Evolutionary conservation across 1,284 basidiomycete species (phyloP).

Genomic region (Rhodofomes roseus): DNA sequence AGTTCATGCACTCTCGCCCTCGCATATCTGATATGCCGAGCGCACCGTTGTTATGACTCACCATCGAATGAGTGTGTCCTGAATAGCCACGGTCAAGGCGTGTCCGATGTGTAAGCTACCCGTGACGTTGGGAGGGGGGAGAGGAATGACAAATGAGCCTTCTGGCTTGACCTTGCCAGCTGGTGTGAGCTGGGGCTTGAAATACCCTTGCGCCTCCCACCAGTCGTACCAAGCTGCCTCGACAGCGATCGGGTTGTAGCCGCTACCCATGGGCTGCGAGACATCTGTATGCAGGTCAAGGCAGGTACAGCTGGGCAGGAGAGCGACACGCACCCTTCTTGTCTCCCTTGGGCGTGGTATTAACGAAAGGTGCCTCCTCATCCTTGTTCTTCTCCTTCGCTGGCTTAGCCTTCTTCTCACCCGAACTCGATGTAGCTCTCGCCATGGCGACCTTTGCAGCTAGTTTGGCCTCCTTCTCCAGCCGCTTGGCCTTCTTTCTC

Average conservation of each 20-base stretch:
- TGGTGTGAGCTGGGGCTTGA: slow-evolving; percentile 71
- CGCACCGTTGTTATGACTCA: no score
- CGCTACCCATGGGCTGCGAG: slow-evolving; percentile 81
- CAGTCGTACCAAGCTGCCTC: slow-evolving; percentile 99
- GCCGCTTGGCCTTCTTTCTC: slow-evolving; percentile 51
- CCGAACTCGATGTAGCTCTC: slow-evolving; percentile 35
- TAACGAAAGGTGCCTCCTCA: slow-evolving; percentile 73
- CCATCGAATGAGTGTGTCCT: slow-evolving; percentile 90
- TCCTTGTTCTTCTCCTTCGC: slow-evolving; percentile 65
- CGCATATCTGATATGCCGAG: no score
- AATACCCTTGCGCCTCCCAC: slow-evolving; percentile 93
- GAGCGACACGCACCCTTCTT: slow-evolving; percentile 69
- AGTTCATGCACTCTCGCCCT: no score
- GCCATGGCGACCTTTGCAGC: slow-evolving; percentile 62
- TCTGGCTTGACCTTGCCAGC: slow-evolving; percentile 57
- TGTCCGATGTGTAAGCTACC: slow-evolving; percentile 97
- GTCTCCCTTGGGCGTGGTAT: slow-evolving; percentile 82
- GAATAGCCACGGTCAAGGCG: slow-evolving; percentile 89
- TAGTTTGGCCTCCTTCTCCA: slow-evolving; percentile 77
- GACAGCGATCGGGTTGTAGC: slow-evolving; percentile 94
- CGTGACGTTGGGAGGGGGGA: slow-evolving; percentile 98
- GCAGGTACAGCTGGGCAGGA: neutral
- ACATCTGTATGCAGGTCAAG: slow-evolving; percentile 48
- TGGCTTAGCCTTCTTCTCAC: slow-evolving; percentile 71
- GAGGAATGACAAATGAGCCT: slow-evolving; percentile 84